Evolutionary conservation across 2,329 filamentous ascomycete species (phyloP), one percentile per base, ranked within the genome.

Genomic region (Monilinia vaccinii-corymbosi): DNA sequence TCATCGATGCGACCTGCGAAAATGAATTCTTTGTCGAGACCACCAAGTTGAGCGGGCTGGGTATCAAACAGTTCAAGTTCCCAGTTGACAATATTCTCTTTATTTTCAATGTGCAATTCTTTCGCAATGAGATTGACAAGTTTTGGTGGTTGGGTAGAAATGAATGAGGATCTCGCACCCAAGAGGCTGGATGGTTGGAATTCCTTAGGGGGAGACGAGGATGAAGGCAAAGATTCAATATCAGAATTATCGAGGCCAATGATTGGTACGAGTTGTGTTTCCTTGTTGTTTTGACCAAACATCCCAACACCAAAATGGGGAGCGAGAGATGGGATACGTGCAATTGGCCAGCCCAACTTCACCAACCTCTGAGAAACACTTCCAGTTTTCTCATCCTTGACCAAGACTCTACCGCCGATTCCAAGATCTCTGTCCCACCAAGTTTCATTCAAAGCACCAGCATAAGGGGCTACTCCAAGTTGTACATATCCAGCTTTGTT

Each of bases 351-450:
- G 72, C 87, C 89, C 55, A 97, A 79, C 77, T 96, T 96, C 63
- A 97, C 92, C 49, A 97, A 80, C 76, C 86, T 89, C 34, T 83
- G 85, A 25, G 81, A 79, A 40, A 95, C 90, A 80, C 93, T 95
- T 66, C 87, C 87, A 2, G 83, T 82, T 51, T 78, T 75, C 5
- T 79, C 72, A 67, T 96, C 86, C 64, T 86, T 88, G 49, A 97
- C 86, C 52, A 97, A 79, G 4, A 97, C 93, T 48, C 91, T 81
- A 44, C 94, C 94, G 65, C 91, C 94, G 68, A 97, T 88, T 65
- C 89, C 87, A 56, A 99, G 81, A 73, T 99, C 94, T 42, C 94
- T 84, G 73, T 97, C 94, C 93, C 92, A 97, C 94, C 94, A 97
- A 1, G 94, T 97, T 64, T 80, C 79, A 71, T 92, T 94, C 63